Conservation (phyloP, 768 basidiomycete species). For the Lactifluus pinguis region DNA sequence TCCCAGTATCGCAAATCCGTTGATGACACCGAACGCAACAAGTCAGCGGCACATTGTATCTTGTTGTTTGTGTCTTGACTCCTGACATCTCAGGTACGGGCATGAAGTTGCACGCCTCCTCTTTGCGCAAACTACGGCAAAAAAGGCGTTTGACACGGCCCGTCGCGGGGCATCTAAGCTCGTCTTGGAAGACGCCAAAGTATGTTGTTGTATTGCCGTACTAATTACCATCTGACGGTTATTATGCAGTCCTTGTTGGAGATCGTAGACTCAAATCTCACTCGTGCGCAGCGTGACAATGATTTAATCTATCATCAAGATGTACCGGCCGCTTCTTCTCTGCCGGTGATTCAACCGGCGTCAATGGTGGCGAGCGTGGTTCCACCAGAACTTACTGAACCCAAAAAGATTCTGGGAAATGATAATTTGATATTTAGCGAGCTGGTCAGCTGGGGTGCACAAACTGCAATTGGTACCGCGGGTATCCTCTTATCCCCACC, state of each 20-base stretch:
- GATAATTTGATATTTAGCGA: constrained; percentile 60
- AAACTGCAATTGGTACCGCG: constrained; percentile 72
- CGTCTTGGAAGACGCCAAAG: constrained; percentile 76
- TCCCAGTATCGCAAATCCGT: constrained; percentile 82
- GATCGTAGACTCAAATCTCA: constrained; percentile 53
- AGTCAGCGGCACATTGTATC: constrained; percentile 33
- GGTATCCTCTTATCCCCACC: not conserved
- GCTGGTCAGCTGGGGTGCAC: constrained; percentile 79
- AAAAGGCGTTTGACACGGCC: constrained; percentile 60
- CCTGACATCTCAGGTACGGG: constrained; percentile 57
- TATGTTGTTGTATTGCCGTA: constrained; percentile 24
- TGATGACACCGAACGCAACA: constrained; percentile 75
- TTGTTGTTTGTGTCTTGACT: not conserved
- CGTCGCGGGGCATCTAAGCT: constrained; percentile 51
- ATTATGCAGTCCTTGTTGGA: constrained; percentile 60
- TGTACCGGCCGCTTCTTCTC: constrained; percentile 61
- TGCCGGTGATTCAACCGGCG: constrained; percentile 55
- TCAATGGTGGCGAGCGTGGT: constrained; percentile 54
- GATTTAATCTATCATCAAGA: constrained; percentile 92
- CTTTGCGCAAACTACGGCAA: constrained; percentile 57
- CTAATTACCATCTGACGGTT: not conserved
- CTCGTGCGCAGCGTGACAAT: constrained; percentile 82
- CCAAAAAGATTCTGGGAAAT: constrained; percentile 42
- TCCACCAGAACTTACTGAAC: constrained; percentile 50
- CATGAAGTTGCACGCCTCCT: constrained; percentile 72